A percentile compares a stretch with the other conserved stretches of the same genome.
phyloP scores from a whole-genome alignment of 2,329 filamentous ascomycete genomes.

The Neopestalotiopsis clavispora region DNA sequence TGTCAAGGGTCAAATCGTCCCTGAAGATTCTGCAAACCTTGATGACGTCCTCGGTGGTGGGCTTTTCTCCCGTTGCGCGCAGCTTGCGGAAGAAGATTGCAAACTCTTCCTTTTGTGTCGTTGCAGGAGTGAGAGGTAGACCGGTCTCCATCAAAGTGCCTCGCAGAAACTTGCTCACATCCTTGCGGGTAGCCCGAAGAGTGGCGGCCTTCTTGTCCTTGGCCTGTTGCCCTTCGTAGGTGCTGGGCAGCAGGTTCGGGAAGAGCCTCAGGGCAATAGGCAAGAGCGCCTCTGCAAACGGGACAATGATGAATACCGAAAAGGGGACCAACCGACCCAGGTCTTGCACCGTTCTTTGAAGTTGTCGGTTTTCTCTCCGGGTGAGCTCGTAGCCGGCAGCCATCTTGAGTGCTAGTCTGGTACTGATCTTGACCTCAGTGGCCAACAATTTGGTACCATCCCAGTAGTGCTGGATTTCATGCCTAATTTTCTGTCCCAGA shows the following conservation, averaged over 20 bases:
- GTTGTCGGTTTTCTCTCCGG: slow-evolving; percentile 88
- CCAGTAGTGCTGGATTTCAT: slow-evolving; percentile 94
- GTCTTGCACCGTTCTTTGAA: slow-evolving; percentile 92
- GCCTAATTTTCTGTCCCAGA: slow-evolving; percentile 90
- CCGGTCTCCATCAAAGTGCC: slow-evolving; percentile 93
- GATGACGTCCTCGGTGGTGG: slow-evolving; percentile 89
- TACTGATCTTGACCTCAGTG: slow-evolving; percentile 92
- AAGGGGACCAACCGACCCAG: slow-evolving; percentile 92
- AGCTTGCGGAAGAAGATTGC: slow-evolving; percentile 97
- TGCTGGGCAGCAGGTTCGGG: slow-evolving; percentile 96
- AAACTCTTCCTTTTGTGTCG: slow-evolving; percentile 91
- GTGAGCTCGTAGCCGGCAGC: slow-evolving; percentile 96
- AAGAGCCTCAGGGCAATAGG: slow-evolving; percentile 93
- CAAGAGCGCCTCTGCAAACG: slow-evolving; percentile 90
- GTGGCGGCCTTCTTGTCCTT: slow-evolving; percentile 86
- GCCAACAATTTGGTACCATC: slow-evolving; percentile 95
- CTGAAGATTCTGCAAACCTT: slow-evolving; percentile 99
- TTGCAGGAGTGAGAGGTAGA: slow-evolving; percentile 81
- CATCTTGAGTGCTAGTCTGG: slow-evolving; percentile 92
- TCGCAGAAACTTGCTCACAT: slow-evolving; percentile 89
- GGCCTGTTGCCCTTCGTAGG: slow-evolving; percentile 89
- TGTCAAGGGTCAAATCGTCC: slow-evolving; percentile 96
- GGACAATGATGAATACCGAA: slow-evolving; percentile 95
- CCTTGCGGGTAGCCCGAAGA: slow-evolving; percentile 85
- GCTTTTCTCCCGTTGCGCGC: slow-evolving; percentile 86